These are phyloP conservation scores for Phytophthora pinifolia DNA, from an alignment of 352 stramenopile genomes.

Conservation along the genomic window DNA sequence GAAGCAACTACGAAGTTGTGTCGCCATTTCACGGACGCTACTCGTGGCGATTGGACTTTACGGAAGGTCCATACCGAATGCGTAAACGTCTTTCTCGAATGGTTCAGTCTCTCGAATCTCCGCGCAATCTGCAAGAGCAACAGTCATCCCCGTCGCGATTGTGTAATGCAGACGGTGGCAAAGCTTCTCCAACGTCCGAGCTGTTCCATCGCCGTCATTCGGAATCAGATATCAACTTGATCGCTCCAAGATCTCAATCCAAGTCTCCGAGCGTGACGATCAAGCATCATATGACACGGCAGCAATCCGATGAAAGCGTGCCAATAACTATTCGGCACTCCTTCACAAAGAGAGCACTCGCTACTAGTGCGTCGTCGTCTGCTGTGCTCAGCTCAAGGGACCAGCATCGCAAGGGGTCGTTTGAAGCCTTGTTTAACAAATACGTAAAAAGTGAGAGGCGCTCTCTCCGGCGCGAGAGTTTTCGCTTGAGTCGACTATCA, in stretches of 20 bases:
- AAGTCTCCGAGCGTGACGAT: not conserved
- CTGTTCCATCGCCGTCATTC: constrained; percentile 25
- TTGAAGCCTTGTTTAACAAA: constrained; percentile 32
- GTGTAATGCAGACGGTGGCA: not conserved
- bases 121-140: constrained; percentile 15
- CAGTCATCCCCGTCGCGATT: constrained; percentile 6
- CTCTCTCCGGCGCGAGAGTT: constrained; percentile 19
- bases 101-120: constrained; percentile 4
- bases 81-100: constrained; percentile 48
- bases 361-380: constrained; percentile 14
- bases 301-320: constrained; percentile 19
- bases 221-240: constrained; percentile 17
- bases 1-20: constrained; percentile 13
- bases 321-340: not conserved
- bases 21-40: not conserved
- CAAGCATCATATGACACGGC: constrained; percentile 7
- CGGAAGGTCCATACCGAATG: constrained; percentile 68
- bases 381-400: constrained; percentile 19
- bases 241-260: not conserved
- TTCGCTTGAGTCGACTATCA: constrained; percentile 22
- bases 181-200: not conserved
- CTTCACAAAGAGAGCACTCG: constrained; percentile 12
- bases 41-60: constrained; percentile 56
- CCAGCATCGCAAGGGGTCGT: constrained; percentile 24
- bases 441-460: constrained; percentile 27